Base-by-base conservation (phyloP, 129 eudicot species). In the Helianthus annuus region DNA sequence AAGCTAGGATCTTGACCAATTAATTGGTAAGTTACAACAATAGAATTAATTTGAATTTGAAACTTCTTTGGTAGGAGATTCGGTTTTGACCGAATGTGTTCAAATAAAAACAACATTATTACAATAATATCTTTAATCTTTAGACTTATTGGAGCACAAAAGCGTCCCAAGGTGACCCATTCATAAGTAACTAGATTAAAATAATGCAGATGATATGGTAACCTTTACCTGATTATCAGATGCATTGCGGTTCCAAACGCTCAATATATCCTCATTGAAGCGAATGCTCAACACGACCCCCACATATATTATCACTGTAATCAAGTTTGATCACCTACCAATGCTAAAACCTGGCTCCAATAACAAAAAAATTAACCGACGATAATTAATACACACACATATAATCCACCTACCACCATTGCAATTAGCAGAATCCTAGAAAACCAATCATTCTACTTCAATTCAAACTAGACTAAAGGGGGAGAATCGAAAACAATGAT, bases 381-480 rank as follows among this genome's bases (percentile, higher is more conserved):
- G n/a, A n/a, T n/a, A n/a, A n/a, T n/a, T n/a, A n/a, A n/a, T n/a
- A n/a, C n/a, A n/a, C n/a, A n/a, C n/a, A n/a, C 16, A 53, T 55
- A 93, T 85, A 63, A 93, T 89, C 98, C 98, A 93, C 79, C 87
- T 93, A 38, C 98, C 98, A 79, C 96, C 98, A 70, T 82, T 87
- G 90, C 96, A 87, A 80, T 93, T 93, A 49, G 98, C 97, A 55
- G 95, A 82, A 80, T 93, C 98, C 98, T 93, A 76, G 42, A 52
- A 3, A 15, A 75, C 51, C 57, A 67, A 57, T 29, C 5, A 71
- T 11, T 16, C 4, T 14, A 29, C 22, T 48, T 53, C 11, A 15
- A 36, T 12, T 42, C 68, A 51, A 72, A 29, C 16, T 29, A 32
- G 14, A n/a, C 58, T 11, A 46, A 56, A 40, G 52, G 7, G 44